Percentiles rank a stretch among this genome's conserved stretches.
Conservation (phyloP, 2,329 filamentous ascomycete genomes). For the Aplosporella prunicola region DNA sequence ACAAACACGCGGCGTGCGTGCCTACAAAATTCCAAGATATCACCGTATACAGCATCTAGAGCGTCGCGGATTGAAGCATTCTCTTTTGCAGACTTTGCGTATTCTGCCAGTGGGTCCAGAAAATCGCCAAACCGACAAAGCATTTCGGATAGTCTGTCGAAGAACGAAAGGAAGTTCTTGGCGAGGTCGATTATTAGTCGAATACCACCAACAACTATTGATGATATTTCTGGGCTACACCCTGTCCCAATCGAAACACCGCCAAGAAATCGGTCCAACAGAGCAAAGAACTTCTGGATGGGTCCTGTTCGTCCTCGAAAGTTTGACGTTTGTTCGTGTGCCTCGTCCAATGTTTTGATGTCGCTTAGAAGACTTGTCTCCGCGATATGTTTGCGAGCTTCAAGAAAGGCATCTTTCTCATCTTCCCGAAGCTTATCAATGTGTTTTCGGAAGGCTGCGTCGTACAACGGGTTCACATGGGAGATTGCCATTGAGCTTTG, state of each 20-base stretch:
- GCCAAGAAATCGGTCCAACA: constrained; percentile 17
- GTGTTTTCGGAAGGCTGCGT: too few relatives aligned
- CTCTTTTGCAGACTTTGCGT: constrained; percentile 10
- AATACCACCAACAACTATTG: constrained; percentile 17
- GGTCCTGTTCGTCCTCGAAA: constrained; percentile 15
- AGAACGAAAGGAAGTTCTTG: constrained; percentile 15
- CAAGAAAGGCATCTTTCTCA: constrained; percentile 14
- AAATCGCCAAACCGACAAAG: background rate
- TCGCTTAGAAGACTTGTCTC: constrained; percentile 12
- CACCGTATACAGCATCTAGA: constrained; percentile 14
- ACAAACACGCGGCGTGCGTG: constrained; percentile 15
- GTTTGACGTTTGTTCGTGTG: constrained; percentile 14
- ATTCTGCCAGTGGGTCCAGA: background rate
- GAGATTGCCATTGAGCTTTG: too few relatives aligned
- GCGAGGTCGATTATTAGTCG: constrained; percentile 16
- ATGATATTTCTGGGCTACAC: constrained; percentile 14
- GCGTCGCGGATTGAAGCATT: constrained; percentile 12
- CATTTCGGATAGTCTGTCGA: constrained; percentile 4
- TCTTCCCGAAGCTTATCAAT: constrained; percentile 12
- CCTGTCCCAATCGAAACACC: constrained; percentile 17
- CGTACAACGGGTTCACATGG: too few relatives aligned
- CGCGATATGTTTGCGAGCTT: constrained; percentile 10
- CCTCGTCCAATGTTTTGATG: constrained; percentile 11
- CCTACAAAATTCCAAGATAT: constrained; percentile 15
- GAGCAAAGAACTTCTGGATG: constrained; percentile 14